Percentiles rank a stretch among this genome's conserved stretches.
phyloP scores from a whole-genome alignment of 2,329 filamentous ascomycete species.

The Metarhizium robertsii region DNA sequence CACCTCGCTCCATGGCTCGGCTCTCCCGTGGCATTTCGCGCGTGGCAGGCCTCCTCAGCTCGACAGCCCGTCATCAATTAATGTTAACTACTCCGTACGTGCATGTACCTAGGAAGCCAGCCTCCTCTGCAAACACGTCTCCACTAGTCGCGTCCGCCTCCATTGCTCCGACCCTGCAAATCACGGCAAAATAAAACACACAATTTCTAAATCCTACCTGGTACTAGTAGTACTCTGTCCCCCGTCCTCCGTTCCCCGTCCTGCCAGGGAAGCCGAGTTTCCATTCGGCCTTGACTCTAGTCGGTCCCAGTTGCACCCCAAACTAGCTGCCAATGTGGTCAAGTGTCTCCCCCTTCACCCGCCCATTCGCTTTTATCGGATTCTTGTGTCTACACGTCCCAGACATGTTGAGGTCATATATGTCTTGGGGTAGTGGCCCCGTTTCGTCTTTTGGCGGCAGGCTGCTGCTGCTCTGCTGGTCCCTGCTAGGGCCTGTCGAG shows the following conservation, averaged over 20 bases:
- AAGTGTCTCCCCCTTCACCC: neutral
- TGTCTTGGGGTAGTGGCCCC: too few relatives aligned
- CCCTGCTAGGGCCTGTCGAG: too few relatives aligned
- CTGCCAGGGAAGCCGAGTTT: too few relatives aligned
- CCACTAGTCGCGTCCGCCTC: constrained; percentile 4
- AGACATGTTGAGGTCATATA: too few relatives aligned
- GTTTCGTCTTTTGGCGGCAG: too few relatives aligned
- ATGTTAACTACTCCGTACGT: too few relatives aligned
- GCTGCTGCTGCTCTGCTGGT: too few relatives aligned
- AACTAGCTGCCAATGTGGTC: neutral
- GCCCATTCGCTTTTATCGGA: neutral
- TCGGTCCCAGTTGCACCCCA: neutral
- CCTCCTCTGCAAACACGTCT: constrained; percentile 6
- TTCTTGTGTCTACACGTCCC: neutral
- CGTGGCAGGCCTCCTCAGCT: neutral
- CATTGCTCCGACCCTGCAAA: too few relatives aligned
- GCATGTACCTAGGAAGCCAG: neutral
- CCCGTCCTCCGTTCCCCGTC: too few relatives aligned
- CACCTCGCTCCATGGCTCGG: neutral
- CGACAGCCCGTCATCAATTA: neutral
- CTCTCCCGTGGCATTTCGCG: neutral
- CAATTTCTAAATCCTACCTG: too few relatives aligned
- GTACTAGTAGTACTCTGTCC: too few relatives aligned
- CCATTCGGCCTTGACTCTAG: neutral
- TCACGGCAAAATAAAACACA: too few relatives aligned